Evolutionary conservation across 371 early-diverging fungal genomes (phyloP).

Genomic region (Smittium culicis): DNA sequence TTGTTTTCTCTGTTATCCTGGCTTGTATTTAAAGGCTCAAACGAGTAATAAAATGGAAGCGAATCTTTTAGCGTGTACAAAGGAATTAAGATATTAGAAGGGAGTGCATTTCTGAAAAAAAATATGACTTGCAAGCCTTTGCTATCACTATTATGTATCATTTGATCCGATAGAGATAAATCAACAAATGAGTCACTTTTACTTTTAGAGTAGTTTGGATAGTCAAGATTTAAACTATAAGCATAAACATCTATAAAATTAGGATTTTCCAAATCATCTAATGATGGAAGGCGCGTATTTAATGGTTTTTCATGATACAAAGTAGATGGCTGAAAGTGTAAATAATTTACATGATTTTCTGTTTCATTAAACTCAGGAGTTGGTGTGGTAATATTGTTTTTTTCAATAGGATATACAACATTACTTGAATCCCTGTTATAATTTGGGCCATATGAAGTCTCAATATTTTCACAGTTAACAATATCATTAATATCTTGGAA

Average conservation of each 20-base stretch:
- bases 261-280: background rate
- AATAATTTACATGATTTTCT: no score
- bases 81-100: background rate
- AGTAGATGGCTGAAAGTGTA: no score
- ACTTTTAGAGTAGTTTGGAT: background rate
- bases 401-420: background rate
- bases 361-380: background rate
- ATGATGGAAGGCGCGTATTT: background rate
- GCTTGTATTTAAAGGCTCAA: background rate
- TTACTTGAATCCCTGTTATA: background rate
- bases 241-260: background rate
- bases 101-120: slow-evolving; percentile 3
- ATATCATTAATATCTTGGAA: slow-evolving; percentile 2
- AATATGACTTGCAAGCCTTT: background rate
- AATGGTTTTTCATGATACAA: background rate
- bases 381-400: background rate
- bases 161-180: background rate
- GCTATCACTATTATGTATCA: background rate
- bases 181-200: background rate
- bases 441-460: background rate
- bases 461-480: background rate
- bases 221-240: background rate
- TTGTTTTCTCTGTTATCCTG: background rate
- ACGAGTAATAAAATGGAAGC: slow-evolving; percentile 3
- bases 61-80: slow-evolving; percentile 6